Conservation (phyloP, 495 filamentous ascomycete genomes). For the Letharia columbiana region DNA sequence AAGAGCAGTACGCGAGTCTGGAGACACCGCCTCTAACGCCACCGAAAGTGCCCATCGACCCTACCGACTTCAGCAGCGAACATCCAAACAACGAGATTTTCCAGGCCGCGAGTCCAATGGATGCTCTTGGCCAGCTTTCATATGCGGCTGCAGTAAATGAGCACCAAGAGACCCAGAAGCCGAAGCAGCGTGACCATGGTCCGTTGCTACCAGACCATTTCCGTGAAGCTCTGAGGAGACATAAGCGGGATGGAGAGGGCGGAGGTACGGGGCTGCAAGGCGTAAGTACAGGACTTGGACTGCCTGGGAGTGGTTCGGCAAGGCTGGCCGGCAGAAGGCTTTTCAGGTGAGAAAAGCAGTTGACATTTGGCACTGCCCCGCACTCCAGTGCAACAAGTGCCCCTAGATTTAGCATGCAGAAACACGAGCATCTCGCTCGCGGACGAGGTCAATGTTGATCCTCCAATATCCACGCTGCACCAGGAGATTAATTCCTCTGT, state of each 20-base stretch:
- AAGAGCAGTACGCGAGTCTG: slow-evolving; percentile 48
- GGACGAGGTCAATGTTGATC: neutral
- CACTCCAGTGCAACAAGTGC: neutral
- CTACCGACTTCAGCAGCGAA: slow-evolving; percentile 16
- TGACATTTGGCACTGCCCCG: neutral
- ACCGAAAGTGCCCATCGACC: slow-evolving; percentile 21
- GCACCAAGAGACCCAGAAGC: neutral
- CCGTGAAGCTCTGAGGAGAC: slow-evolving; percentile 66
- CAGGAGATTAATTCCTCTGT: too few species aligned
- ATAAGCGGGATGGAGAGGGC: slow-evolving; percentile 53
- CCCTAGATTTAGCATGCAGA: neutral
- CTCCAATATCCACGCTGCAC: neutral
- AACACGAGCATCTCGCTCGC: neutral
- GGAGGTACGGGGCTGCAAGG: slow-evolving; percentile 68
- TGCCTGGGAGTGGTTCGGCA: slow-evolving; percentile 51
- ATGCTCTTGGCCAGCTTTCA: slow-evolving; percentile 4
- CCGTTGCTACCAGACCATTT: slow-evolving; percentile 77
- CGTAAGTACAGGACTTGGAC: slow-evolving; percentile 59
- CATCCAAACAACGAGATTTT: slow-evolving; percentile 20
- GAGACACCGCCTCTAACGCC: slow-evolving; percentile 30
- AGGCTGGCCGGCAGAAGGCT: slow-evolving; percentile 55
- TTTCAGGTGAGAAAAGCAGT: slow-evolving; percentile 43
- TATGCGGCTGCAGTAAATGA: neutral
- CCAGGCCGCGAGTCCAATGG: slow-evolving; percentile 2
- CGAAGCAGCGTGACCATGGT: slow-evolving; percentile 48